Percentiles rank a stretch among this genome's conserved stretches.
These are phyloP conservation scores for Bipolaris victoriae DNA, from an alignment of 2,329 filamentous ascomycete genomes.

Conservation along the genomic window DNA sequence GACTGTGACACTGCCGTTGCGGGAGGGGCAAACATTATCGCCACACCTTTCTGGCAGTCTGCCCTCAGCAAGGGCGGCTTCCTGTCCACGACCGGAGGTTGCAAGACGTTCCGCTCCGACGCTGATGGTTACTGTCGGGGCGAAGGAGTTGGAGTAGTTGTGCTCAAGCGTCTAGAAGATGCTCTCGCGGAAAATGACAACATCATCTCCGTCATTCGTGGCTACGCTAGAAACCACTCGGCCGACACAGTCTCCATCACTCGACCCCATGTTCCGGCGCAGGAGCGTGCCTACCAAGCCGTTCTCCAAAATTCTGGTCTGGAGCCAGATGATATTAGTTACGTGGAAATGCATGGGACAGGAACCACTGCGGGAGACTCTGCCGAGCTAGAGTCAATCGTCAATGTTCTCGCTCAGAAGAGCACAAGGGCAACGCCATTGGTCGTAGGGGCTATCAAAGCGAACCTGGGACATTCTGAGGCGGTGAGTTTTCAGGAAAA, in stretches of 20 bases:
- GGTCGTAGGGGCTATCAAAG: neutral
- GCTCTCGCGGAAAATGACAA: conserved; percentile 37
- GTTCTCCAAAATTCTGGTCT: neutral
- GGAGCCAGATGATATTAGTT: neutral
- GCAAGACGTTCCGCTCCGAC: conserved; percentile 37
- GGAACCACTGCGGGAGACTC: neutral
- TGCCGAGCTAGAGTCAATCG: neutral
- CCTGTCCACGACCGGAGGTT: conserved; percentile 27
- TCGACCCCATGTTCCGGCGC: neutral
- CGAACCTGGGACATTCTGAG: conserved; percentile 38
- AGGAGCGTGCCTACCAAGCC: neutral
- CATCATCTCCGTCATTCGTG: conserved; percentile 39
- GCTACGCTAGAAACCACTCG: conserved; percentile 50
- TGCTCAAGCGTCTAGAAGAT: conserved; percentile 43
- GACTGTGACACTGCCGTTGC: conserved; percentile 33
- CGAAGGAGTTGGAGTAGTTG: conserved; percentile 33
- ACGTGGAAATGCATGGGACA: neutral
- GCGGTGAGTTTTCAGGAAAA: neutral
- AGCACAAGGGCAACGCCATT: neutral
- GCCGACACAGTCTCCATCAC: conserved; percentile 26
- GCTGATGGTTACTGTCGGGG: conserved; percentile 42
- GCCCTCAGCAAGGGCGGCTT: conserved; percentile 25
- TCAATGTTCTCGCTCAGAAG: neutral
- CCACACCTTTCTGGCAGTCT: conserved; percentile 3
- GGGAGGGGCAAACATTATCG: conserved; percentile 30